Evolutionary conservation across 768 basidiomycete species (phyloP).

Genomic region (Boletus bicolor): DNA sequence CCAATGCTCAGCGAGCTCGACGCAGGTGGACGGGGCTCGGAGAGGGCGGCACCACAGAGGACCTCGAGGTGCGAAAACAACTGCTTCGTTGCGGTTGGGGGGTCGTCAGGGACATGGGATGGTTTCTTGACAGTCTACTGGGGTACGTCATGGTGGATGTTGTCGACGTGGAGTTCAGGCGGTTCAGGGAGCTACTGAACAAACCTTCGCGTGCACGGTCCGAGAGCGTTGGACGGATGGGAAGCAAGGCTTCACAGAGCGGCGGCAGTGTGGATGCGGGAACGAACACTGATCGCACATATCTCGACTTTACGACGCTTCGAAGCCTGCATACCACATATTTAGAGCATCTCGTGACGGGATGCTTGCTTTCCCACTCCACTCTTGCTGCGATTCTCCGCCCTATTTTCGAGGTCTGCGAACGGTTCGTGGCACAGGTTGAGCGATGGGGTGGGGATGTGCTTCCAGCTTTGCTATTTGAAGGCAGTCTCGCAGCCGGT

Average conservation of each 20-base stretch:
- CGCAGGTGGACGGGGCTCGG: slow-evolving; percentile 84
- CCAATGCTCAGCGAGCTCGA: slow-evolving; percentile 80
- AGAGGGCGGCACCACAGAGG: slow-evolving; percentile 79
- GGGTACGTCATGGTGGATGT: slow-evolving; percentile 91
- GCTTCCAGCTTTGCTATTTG: slow-evolving; percentile 76
- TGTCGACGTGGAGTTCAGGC: slow-evolving; percentile 76
- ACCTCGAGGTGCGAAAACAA: slow-evolving; percentile 57
- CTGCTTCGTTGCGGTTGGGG: slow-evolving; percentile 84
- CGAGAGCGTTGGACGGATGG: slow-evolving; percentile 16
- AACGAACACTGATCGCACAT: slow-evolving; percentile 26
- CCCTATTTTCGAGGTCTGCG: slow-evolving; percentile 78
- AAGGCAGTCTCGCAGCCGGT: slow-evolving; percentile 63
- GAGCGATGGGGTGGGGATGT: slow-evolving; percentile 94
- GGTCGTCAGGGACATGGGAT: slow-evolving; percentile 81
- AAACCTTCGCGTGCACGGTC: slow-evolving; percentile 22
- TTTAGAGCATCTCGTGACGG: slow-evolving; percentile 73
- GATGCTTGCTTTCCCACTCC: slow-evolving; percentile 71
- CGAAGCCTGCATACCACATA: slow-evolving; percentile 80
- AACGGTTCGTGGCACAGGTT: slow-evolving; percentile 81
- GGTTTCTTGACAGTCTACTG: slow-evolving; percentile 83
- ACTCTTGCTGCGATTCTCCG: slow-evolving; percentile 60
- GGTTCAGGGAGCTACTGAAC: slow-evolving; percentile 59
- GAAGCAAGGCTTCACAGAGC: slow-evolving; percentile 5
- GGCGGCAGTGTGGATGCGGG: slow-evolving; percentile 16
- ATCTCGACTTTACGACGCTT: slow-evolving; percentile 83